Conservation (phyloP, 1,139 yeast genomes). For the Maudiozyma humilis region DNA sequence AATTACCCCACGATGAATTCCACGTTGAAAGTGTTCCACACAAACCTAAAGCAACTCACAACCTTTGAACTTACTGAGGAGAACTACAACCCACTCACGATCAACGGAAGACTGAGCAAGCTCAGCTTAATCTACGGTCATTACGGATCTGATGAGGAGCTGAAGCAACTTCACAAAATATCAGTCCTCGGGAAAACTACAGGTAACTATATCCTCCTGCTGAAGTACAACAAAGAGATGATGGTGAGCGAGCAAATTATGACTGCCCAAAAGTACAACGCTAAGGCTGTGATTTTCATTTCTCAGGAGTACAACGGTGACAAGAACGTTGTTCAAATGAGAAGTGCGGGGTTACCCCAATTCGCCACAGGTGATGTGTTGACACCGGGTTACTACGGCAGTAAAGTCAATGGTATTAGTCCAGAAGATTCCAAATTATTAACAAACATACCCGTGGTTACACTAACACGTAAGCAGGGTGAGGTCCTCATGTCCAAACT, state of each 20-base stretch:
- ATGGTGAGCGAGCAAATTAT: slow-evolving; percentile 46
- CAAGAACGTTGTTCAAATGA: slow-evolving; percentile 48
- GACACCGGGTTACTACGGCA: slow-evolving; percentile 68
- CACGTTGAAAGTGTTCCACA: background rate
- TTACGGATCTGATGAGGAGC: slow-evolving; percentile 57
- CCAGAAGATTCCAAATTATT: slow-evolving; percentile 47
- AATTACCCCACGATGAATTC: slow-evolving; percentile 42
- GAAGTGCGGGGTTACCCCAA: slow-evolving; percentile 59
- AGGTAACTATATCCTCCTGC: slow-evolving; percentile 41
- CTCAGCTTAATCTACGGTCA: slow-evolving; percentile 48
- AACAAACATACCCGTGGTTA: slow-evolving; percentile 67
- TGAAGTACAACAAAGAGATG: slow-evolving; percentile 47
- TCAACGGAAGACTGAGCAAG: slow-evolving; percentile 49
- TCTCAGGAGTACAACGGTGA: slow-evolving; percentile 24
- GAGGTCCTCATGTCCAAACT: slow-evolving; percentile 41
- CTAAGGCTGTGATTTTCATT: slow-evolving; percentile 46
- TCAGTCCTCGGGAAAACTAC: slow-evolving; percentile 33
- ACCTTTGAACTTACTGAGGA: slow-evolving; percentile 37
- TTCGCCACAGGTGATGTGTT: slow-evolving; percentile 70
- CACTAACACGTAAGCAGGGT: slow-evolving; percentile 70
- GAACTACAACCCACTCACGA: slow-evolving; percentile 65
- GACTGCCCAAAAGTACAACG: slow-evolving; percentile 45
- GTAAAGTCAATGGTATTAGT: slow-evolving; percentile 30
- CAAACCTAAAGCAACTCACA: slow-evolving; percentile 33
- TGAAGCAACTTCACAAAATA: slow-evolving; percentile 35